A percentile compares a stretch with the other conserved stretches of the same genome.
These are phyloP conservation scores for Fraxinus angustifolia DNA, from an alignment of 305 asterid species.

Conservation along the genomic window DNA sequence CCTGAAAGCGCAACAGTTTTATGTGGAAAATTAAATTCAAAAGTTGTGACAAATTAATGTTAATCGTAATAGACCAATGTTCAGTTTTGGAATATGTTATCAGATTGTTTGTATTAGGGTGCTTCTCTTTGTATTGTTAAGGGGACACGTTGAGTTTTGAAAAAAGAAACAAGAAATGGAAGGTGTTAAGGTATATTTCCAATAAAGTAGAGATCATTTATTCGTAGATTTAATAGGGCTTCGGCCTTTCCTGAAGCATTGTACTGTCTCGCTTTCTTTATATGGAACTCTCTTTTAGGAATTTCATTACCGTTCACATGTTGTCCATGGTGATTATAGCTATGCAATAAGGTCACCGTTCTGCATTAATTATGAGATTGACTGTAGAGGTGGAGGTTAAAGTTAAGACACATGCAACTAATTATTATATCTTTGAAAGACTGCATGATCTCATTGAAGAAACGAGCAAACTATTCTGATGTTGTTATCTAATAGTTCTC, in stretches of 20 bases:
- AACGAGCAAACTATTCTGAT: not conserved
- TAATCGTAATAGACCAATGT: constrained; percentile 1
- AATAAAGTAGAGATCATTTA: too few relatives aligned
- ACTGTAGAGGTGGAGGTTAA: not conserved
- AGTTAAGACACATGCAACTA: not conserved
- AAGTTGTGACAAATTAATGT: not conserved
- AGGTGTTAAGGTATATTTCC: too few relatives aligned
- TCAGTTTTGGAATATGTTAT: not conserved
- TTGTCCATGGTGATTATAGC: not conserved
- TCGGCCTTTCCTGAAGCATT: not conserved
- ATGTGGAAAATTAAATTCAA: not conserved
- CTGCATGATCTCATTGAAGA: not conserved
- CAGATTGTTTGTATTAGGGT: not conserved
- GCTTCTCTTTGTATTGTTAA: not conserved
- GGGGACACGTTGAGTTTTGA: not conserved
- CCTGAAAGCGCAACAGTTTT: not conserved
- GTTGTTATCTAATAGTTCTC: not conserved
- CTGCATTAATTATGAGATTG: constrained; percentile 5
- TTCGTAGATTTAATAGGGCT: not conserved
- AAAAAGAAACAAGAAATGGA: not conserved
- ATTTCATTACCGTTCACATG: not conserved
- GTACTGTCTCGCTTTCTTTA: not conserved
- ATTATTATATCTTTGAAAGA: not conserved
- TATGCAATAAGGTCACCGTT: not conserved
- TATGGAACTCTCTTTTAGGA: not conserved